These are phyloP conservation scores for Leccinum broughii DNA, from an alignment of 768 basidiomycete genomes.

Conservation along the genomic window DNA sequence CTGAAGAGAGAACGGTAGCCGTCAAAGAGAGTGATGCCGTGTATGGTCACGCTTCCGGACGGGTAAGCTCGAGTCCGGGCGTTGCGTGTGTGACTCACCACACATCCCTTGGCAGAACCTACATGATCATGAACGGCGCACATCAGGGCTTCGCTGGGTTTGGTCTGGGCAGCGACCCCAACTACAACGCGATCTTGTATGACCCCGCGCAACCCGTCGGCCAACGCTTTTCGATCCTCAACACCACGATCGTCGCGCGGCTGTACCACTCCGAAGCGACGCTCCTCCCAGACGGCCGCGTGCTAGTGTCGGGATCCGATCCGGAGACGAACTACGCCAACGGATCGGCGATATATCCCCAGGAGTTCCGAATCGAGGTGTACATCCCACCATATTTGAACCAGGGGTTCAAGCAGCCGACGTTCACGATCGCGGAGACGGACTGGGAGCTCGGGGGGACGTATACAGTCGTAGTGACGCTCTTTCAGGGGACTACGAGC, in stretches of 20 bases:
- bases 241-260: constrained; percentile 68
- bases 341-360: constrained; percentile 47
- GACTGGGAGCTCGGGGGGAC: constrained; percentile 64
- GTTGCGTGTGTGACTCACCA: background rate
- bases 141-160: constrained; percentile 72
- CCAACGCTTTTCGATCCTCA: constrained; percentile 65
- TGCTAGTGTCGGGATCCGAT: constrained; percentile 77
- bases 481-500: constrained; percentile 40
- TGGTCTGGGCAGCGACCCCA: constrained; percentile 64
- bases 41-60: constrained; percentile 65
- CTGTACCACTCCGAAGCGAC: constrained; percentile 79
- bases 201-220: constrained; percentile 61
- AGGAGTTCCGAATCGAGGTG: constrained; percentile 77
- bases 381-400: constrained; percentile 88
- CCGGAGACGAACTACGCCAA: constrained; percentile 51
- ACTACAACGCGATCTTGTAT: constrained; percentile 61
- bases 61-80: constrained; percentile 15
- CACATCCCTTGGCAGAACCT: constrained; percentile 54
- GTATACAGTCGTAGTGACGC: constrained; percentile 50
- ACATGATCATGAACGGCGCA: constrained; percentile 76
- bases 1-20: constrained; percentile 41
- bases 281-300: constrained; percentile 71
- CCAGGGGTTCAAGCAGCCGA: constrained; percentile 60
- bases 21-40: constrained; percentile 73
- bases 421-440: constrained; percentile 52